Evolutionary conservation across 1,284 basidiomycete species (phyloP).

Genomic region (Microbotryomycetes sp.): DNA sequence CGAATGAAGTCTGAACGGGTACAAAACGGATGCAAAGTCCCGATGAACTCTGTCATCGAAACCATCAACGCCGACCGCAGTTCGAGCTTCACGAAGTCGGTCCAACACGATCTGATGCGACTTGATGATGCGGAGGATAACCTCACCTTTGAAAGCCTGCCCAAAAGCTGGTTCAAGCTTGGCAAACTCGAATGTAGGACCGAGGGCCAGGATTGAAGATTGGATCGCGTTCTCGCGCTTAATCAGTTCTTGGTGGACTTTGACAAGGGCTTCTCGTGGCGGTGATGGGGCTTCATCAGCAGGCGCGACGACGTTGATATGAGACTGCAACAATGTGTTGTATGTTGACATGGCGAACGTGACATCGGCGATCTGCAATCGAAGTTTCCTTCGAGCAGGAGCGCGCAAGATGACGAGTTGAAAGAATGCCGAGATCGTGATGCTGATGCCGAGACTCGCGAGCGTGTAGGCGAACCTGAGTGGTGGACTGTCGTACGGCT

Average conservation of each 20-base stretch:
- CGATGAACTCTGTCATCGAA: slow-evolving; percentile 22
- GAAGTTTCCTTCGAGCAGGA: slow-evolving; percentile 23
- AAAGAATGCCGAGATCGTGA: slow-evolving; percentile 22
- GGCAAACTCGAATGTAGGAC: slow-evolving; percentile 24
- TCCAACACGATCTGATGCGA: slow-evolving; percentile 17
- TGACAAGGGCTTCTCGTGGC: slow-evolving; percentile 15
- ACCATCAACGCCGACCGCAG: slow-evolving; percentile 35
- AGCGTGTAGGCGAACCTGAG: slow-evolving; percentile 25
- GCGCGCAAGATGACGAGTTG: slow-evolving; percentile 29
- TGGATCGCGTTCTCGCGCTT: slow-evolving; percentile 26
- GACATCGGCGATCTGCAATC: slow-evolving; percentile 20
- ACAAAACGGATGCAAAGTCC: slow-evolving; percentile 19
- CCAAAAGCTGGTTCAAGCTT: slow-evolving; percentile 24
- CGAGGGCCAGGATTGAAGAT: slow-evolving; percentile 14
- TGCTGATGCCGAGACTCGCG: slow-evolving; percentile 19
- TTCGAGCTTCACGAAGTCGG: slow-evolving; percentile 36
- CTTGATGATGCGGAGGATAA: slow-evolving; percentile 22
- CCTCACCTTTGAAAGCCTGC: slow-evolving; percentile 20
- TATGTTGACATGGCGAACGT: slow-evolving; percentile 26
- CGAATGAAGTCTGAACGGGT: slow-evolving; percentile 28
- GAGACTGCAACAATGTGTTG: slow-evolving; percentile 28
- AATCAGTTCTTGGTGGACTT: slow-evolving; percentile 19
- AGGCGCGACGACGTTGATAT: slow-evolving; percentile 26
- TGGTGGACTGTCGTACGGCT: slow-evolving; percentile 14
- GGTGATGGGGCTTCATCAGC: slow-evolving; percentile 24